A percentile compares a stretch with the other conserved stretches of the same genome.
Evolutionary conservation across 805 yeast genomes (phyloP).

Genomic region (Kodamaea leandrae): DNA sequence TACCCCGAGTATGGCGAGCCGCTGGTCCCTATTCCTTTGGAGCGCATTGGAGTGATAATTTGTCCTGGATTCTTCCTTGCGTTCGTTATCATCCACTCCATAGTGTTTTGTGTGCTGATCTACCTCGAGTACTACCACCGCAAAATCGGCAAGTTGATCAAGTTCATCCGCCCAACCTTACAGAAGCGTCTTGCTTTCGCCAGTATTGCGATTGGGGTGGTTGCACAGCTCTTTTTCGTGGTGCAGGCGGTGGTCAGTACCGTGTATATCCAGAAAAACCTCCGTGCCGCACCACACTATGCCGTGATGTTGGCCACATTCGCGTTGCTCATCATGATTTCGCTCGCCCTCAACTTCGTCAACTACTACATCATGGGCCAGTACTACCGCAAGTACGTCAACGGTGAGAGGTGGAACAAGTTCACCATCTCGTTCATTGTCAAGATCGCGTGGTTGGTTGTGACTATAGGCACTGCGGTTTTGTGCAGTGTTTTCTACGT

Average conservation of each 20-base stretch:
- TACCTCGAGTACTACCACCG: constrained; percentile 28
- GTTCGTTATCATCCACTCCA: constrained; percentile 21
- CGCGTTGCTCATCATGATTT: constrained; percentile 24
- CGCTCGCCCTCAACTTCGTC: constrained; percentile 25
- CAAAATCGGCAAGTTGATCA: constrained; percentile 28
- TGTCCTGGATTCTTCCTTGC: constrained; percentile 22
- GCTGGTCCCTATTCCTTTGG: constrained; percentile 23
- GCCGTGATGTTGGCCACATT: constrained; percentile 24
- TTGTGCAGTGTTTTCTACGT: constrained; percentile 22
- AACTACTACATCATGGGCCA: constrained; percentile 31
- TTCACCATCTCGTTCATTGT: constrained; percentile 26
- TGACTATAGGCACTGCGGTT: constrained; percentile 21
- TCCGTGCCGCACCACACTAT: constrained; percentile 19
- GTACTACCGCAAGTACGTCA: constrained; percentile 26
- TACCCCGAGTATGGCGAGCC: constrained; percentile 23
- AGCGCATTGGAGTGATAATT: constrained; percentile 24
- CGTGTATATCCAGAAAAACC: constrained; percentile 16
- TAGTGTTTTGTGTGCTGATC: constrained; percentile 22
- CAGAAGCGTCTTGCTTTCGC: constrained; percentile 25
- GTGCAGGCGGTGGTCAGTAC: constrained; percentile 19
- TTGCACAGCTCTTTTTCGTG: constrained; percentile 23
- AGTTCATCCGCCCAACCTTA: constrained; percentile 23
- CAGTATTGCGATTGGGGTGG: constrained; percentile 21
- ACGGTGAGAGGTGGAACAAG: constrained; percentile 29
- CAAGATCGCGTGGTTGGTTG: constrained; percentile 24